phyloP scores from a whole-genome alignment of 306 rosid genomes.

The Medicago truncatula region DNA sequence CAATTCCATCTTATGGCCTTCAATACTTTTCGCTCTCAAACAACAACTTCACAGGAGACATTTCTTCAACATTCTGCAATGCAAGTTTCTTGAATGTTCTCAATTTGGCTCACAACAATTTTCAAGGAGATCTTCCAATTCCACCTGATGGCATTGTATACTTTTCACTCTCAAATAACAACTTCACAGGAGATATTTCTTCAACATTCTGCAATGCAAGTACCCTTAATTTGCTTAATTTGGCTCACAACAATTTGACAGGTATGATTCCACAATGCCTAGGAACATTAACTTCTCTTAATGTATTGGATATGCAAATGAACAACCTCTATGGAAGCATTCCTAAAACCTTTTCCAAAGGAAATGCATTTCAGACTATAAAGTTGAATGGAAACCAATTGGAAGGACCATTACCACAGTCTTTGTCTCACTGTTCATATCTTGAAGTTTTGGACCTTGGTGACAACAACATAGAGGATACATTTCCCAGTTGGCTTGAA shows the following conservation, averaged over 20 bases:
- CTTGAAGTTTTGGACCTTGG: constrained; percentile 54
- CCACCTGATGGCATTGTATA: neutral
- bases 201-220: constrained; percentile 30
- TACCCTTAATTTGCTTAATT: neutral
- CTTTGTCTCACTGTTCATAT: neutral
- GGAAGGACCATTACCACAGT: constrained; percentile 40
- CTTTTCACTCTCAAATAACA: constrained; percentile 37
- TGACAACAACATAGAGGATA: constrained; percentile 40
- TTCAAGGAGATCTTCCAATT: too few species aligned
- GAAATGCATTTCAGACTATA: constrained; percentile 1
- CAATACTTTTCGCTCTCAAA: too few species aligned
- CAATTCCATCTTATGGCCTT: too few species aligned
- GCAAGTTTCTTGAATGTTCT: too few species aligned
- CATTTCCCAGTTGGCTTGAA: constrained; percentile 50
- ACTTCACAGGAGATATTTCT: constrained; percentile 33
- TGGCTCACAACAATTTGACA: constrained; percentile 29
- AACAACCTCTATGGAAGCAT: constrained; percentile 43
- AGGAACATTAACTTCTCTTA: neutral
- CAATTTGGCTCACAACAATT: too few species aligned
- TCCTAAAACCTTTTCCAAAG: neutral
- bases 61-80: too few species aligned
- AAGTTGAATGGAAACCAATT: constrained; percentile 46
- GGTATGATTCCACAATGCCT: constrained; percentile 42
- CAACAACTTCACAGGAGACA: too few species aligned
- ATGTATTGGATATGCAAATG: constrained; percentile 35